phyloP scores from a whole-genome alignment of 176 grass and related monocot genomes.

The Olyra latifolia region DNA sequence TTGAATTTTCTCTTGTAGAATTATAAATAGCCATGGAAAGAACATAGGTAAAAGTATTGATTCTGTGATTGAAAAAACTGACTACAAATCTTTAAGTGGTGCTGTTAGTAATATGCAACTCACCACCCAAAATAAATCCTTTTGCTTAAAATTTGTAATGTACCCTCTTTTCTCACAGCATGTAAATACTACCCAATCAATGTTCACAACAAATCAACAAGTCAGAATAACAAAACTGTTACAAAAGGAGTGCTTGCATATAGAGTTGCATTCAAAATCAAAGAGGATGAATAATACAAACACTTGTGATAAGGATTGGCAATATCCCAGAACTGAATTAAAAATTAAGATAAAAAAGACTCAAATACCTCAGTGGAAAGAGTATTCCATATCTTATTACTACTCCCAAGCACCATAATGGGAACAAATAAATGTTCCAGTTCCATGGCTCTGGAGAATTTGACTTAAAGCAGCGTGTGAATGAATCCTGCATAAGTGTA shows the following conservation, averaged over 20 bases:
- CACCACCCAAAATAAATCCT: neutral
- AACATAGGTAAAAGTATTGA: too few species aligned
- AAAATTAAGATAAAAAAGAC: neutral
- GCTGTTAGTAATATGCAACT: neutral
- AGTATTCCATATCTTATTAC: constrained; percentile 88
- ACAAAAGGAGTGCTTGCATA: neutral
- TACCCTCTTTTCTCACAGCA: neutral
- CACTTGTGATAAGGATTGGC: neutral
- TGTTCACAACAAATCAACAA: constrained; percentile 6
- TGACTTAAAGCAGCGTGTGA: constrained; percentile 97
- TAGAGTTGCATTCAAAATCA: neutral
- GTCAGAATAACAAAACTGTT: neutral
- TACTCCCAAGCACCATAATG: constrained; percentile 92
- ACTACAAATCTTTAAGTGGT: neutral
- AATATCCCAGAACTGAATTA: neutral
- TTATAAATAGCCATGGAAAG: constrained; percentile 1
- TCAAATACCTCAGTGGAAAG: constrained; percentile 73
- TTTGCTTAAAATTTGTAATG: neutral
- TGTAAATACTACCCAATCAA: neutral
- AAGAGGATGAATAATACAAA: neutral
- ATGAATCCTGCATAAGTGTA: constrained; percentile 77
- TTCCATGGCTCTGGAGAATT: constrained; percentile 99
- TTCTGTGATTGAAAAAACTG: neutral
- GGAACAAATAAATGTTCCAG: constrained; percentile 99
- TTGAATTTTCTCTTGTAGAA: neutral